Evolutionary conservation across 108 stramenopile species (phyloP).

Genomic region (Stephanodiscus minutulus): DNA sequence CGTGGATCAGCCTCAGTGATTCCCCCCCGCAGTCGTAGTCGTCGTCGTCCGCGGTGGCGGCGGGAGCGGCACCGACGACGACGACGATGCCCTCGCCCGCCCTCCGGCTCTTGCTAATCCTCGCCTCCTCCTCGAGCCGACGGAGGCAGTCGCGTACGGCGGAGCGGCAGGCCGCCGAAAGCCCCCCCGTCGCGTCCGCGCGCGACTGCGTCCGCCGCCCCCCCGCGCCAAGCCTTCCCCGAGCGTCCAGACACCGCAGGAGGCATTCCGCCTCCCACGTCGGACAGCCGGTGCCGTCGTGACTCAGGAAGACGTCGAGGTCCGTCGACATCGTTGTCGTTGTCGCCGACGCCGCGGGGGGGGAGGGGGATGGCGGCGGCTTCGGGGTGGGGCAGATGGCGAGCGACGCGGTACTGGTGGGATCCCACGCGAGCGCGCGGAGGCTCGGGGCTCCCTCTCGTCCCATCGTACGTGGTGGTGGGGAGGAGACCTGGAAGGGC

Average conservation of each 20-base stretch:
- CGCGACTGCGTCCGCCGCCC: too few species aligned
- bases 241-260: conserved; percentile 60
- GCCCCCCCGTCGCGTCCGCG: conserved; percentile 7
- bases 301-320: conserved; percentile 40
- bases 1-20: conserved; percentile 55
- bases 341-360: background rate
- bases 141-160: conserved; percentile 57
- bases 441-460: too few species aligned
- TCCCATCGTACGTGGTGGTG: too few species aligned
- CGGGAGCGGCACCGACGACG: background rate
- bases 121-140: conserved; percentile 46
- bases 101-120: background rate
- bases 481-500: too few species aligned
- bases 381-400: conserved; percentile 24
- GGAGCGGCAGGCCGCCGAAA: conserved; percentile 56
- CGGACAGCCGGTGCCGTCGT: conserved; percentile 73
- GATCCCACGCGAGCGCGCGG: conserved; percentile 48
- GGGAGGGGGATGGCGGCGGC: background rate
- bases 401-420: conserved; percentile 33
- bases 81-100: background rate
- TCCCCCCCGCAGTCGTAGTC: conserved; percentile 40
- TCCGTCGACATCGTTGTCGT: background rate
- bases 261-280: conserved; percentile 64
- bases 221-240: conserved; percentile 40
- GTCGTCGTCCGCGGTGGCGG: conserved; percentile 8